Evolutionary conservation across 1,284 basidiomycete genomes (phyloP).

Genomic region (Pyrrhoderma noxium): DNA sequence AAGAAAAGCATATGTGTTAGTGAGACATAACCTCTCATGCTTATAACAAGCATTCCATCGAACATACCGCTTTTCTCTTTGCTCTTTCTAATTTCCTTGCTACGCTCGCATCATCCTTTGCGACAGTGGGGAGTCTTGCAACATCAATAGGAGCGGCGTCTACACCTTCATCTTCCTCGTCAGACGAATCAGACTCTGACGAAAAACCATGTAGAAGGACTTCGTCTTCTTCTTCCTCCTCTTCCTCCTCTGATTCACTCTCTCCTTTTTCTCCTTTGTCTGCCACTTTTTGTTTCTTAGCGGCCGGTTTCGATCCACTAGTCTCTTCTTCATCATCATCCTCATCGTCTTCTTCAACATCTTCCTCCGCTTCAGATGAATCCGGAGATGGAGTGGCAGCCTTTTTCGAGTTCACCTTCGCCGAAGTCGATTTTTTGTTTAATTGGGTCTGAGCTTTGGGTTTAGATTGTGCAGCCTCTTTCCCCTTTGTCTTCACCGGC

Average conservation of each 20-base stretch:
- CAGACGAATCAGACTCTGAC: slow-evolving; percentile 74
- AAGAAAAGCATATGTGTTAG: slow-evolving; percentile 4
- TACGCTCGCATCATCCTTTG: slow-evolving; percentile 78
- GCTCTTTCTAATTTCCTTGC: slow-evolving; percentile 79
- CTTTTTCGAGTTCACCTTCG: neutral
- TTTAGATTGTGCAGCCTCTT: neutral
- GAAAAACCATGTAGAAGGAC: slow-evolving; percentile 64
- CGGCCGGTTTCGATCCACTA: too few relatives aligned
- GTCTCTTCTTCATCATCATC: slow-evolving; percentile 22
- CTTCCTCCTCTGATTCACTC: slow-evolving; percentile 27
- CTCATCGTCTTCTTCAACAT: slow-evolving; percentile 19
- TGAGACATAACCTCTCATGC: too few relatives aligned
- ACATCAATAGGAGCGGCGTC: slow-evolving; percentile 47
- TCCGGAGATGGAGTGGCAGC: neutral
- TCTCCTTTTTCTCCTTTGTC: slow-evolving; percentile 31
- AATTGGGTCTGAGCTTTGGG: too few relatives aligned
- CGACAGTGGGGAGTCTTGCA: slow-evolving; percentile 67
- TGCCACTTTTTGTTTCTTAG: too few relatives aligned
- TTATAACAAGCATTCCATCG: slow-evolving; percentile 4
- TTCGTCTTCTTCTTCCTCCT: slow-evolving; percentile 28
- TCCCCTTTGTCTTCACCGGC: neutral
- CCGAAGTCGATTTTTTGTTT: slow-evolving; percentile 17
- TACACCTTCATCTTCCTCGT: slow-evolving; percentile 60
- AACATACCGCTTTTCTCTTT: slow-evolving; percentile 66
- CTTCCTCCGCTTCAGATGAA: neutral